Base-by-base conservation (phyloP, 345 rosid genomes). In the Eucalyptus viminalis region DNA sequence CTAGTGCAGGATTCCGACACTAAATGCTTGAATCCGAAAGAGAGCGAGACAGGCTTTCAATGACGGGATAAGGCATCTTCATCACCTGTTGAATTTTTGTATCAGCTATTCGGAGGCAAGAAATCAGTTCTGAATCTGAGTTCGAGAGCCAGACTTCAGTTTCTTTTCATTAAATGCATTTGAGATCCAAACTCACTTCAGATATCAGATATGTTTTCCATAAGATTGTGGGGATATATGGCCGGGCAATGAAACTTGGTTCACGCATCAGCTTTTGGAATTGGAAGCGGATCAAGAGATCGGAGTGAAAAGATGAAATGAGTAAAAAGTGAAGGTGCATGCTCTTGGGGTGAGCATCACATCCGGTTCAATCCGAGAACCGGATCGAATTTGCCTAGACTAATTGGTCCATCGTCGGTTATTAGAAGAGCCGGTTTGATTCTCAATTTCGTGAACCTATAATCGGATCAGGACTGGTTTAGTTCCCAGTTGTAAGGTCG, bases 401-500 rank as follows among this genome's bases (percentile, higher is more conserved):
- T 9, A 22, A 69, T 34, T 0, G 40, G 40, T 34, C 40, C 80
- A 69, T 16, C 4, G 1, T 72, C 5, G 8, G 2, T 19, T 37
- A 37, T 6, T 19, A 6, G 83, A 12, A 37, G 27, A 19, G 12
- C 8, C 1, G 8, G 8, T 37, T 72, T 2, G 3, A 17, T 37
- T 72, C 27, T 21, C 8, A 5, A 72, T 72, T 34, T 0, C 1
- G 24, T 12, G 11, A 37, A 72, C 14, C 14, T 72, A 19, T 6
- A 72, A 19, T 19, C 5, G 0, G 8, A 12, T 5, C 1, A 2
- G 27, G 45, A 37, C 14, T 37, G 1, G 27, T 37, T 37, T 4
- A 22, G 14, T 10, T 7, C 8, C 5, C 5, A 2, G 3, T 21
- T 37, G 9, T 21, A 19, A 72, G 13, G 14, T 5, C 0, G 5